Evolutionary conservation across 2,329 filamentous ascomycete genomes (phyloP).

Genomic region (Xylaria sp.): DNA sequence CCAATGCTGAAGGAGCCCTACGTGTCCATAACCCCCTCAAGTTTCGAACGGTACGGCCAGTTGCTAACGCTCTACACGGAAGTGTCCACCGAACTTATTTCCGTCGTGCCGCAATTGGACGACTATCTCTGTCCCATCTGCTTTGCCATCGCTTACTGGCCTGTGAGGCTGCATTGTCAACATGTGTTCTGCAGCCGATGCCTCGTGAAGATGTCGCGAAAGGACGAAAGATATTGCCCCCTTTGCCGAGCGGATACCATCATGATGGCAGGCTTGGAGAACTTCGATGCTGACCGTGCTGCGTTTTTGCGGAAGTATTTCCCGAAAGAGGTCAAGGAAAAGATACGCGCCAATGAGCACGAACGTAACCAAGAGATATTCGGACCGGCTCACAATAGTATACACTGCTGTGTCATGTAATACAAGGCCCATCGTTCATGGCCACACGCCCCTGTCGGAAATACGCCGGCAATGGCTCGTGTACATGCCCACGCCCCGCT

Average conservation of each 20-base stretch:
- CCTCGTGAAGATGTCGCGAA: slow-evolving; percentile 77
- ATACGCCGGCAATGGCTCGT: background rate
- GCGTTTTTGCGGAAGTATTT: slow-evolving; percentile 79
- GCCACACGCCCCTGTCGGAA: too few relatives aligned
- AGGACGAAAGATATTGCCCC: slow-evolving; percentile 71
- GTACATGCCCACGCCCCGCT: too few relatives aligned
- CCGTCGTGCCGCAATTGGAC: slow-evolving; percentile 78
- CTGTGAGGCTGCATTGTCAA: slow-evolving; percentile 74
- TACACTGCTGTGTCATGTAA: slow-evolving; percentile 66
- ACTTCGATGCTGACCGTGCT: slow-evolving; percentile 71
- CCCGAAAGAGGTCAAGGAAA: slow-evolving; percentile 70
- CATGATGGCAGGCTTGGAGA: slow-evolving; percentile 71
- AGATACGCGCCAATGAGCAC: slow-evolving; percentile 73
- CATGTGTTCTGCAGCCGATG: slow-evolving; percentile 87
- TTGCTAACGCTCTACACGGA: slow-evolving; percentile 39
- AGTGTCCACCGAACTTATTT: slow-evolving; percentile 73
- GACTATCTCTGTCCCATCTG: slow-evolving; percentile 86
- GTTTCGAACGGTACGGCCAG: background rate
- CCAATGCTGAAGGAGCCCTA: background rate
- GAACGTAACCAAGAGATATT: slow-evolving; percentile 77
- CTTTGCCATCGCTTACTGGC: slow-evolving; percentile 78
- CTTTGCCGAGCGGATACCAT: slow-evolving; percentile 76
- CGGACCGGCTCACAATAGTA: slow-evolving; percentile 66
- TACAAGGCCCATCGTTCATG: too few relatives aligned
- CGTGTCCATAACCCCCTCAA: too few relatives aligned